phyloP scores from a whole-genome alignment of 2,329 filamentous ascomycete species.

The Amesomyces nigricolor region DNA sequence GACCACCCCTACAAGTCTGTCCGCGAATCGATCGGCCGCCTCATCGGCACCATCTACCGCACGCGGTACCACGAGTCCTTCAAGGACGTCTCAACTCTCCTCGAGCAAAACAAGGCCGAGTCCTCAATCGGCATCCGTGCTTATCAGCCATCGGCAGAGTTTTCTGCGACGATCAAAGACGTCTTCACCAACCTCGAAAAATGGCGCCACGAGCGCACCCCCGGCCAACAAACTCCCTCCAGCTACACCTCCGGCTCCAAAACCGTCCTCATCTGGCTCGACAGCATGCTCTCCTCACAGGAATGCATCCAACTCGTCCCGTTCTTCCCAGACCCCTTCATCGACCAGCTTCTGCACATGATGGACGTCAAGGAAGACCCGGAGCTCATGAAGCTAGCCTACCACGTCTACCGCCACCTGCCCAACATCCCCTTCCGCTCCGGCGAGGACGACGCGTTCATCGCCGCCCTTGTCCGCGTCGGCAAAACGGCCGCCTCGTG shows the following conservation, averaged over 20 bases:
- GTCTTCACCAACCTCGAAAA: slow-evolving; percentile 75
- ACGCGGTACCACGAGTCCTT: slow-evolving; percentile 94
- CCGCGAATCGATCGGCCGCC: slow-evolving; percentile 86
- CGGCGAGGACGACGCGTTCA: slow-evolving; percentile 79
- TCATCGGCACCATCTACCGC: slow-evolving; percentile 80
- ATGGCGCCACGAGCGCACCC: slow-evolving; percentile 78
- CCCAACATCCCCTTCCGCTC: slow-evolving; percentile 90
- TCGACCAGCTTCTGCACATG: slow-evolving; percentile 94
- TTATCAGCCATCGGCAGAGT: slow-evolving; percentile 72
- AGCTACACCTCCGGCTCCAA: slow-evolving; percentile 95
- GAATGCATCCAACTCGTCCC: slow-evolving; percentile 86
- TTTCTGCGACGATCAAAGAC: slow-evolving; percentile 62
- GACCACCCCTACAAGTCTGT: slow-evolving; percentile 98
- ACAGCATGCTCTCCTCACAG: slow-evolving; percentile 81
- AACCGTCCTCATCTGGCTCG: slow-evolving; percentile 91
- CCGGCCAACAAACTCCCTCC: slow-evolving; percentile 88
- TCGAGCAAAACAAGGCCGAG: slow-evolving; percentile 70
- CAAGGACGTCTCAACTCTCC: slow-evolving; percentile 66
- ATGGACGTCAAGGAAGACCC: slow-evolving; percentile 99
- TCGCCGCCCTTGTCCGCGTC: slow-evolving; percentile 79
- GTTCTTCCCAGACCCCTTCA: slow-evolving; percentile 86
- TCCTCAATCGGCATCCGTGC: slow-evolving; percentile 82
- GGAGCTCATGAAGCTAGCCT: slow-evolving; percentile 87
- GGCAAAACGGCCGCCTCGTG: slow-evolving; percentile 79
- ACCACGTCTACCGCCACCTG: slow-evolving; percentile 93